Percentiles rank a stretch among this genome's conserved stretches.
These are phyloP conservation scores for Uromyces viciae-fabae DNA, from an alignment of 1,284 basidiomycete species.

Conservation along the genomic window DNA sequence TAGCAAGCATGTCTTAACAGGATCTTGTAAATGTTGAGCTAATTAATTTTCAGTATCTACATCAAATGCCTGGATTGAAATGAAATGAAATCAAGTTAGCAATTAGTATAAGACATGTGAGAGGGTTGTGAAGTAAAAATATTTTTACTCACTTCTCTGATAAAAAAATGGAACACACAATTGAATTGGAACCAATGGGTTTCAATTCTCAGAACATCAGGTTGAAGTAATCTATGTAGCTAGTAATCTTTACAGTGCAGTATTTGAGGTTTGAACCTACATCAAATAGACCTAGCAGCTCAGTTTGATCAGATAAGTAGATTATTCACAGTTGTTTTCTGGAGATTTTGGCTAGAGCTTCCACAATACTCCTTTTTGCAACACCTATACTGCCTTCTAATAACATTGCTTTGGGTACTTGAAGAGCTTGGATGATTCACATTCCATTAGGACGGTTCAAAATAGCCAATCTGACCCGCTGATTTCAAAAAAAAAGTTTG, in stretches of 20 bases:
- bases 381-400: conserved; percentile 98
- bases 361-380: conserved; percentile 94
- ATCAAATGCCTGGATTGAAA: conserved; percentile 28
- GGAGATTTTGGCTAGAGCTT: conserved; percentile 75
- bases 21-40: background rate
- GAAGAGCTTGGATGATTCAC: conserved; percentile 83
- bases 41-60: conserved; percentile 15
- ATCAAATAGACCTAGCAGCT: conserved; percentile 92
- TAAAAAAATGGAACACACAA: conserved; percentile 13
- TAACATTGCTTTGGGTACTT: conserved; percentile 84
- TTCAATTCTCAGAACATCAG: conserved; percentile 5
- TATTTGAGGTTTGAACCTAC: conserved; percentile 56
- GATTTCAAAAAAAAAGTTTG: too few species aligned
- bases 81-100: background rate
- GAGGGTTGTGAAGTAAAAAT: background rate
- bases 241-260: too few species aligned
- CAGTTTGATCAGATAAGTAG: conserved; percentile 98
- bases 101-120: background rate
- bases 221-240: conserved; percentile 6
- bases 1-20: background rate
- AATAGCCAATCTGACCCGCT: too few species aligned
- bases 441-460: too few species aligned
- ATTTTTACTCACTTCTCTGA: background rate
- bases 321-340: conserved; percentile 85
- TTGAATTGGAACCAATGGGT: background rate